These are phyloP conservation scores for Brassica nigra DNA, from an alignment of 345 rosid genomes.

Conservation along the genomic window DNA sequence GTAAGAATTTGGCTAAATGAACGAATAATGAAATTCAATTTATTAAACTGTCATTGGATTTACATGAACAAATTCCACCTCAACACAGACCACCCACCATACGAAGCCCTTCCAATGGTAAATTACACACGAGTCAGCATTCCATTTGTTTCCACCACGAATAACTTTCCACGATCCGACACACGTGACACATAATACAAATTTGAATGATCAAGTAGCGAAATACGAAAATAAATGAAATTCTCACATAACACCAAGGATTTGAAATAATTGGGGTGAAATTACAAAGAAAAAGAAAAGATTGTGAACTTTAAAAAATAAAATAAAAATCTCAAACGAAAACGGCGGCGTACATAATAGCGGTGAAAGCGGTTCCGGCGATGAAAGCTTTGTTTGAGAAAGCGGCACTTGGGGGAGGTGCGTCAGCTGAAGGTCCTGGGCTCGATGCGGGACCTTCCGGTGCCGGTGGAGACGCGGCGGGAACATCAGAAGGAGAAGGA, in stretches of 20 bases:
- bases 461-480: slow-evolving; percentile 38
- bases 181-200: neutral
- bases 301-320: neutral
- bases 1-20: neutral
- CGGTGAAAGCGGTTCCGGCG: slow-evolving; percentile 57
- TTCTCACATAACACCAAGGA: slow-evolving; percentile 34
- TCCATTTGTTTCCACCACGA: slow-evolving; percentile 22
- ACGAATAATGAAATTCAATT: slow-evolving; percentile 22
- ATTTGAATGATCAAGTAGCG: slow-evolving; percentile 15
- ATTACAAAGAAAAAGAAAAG: neutral
- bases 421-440: slow-evolving; percentile 33
- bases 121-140: slow-evolving; percentile 37
- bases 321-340: slow-evolving; percentile 21
- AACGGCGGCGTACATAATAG: slow-evolving; percentile 51
- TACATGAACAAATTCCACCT: slow-evolving; percentile 27
- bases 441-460: slow-evolving; percentile 27
- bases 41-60: slow-evolving; percentile 24
- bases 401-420: slow-evolving; percentile 30
- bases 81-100: neutral
- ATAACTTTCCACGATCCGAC: slow-evolving; percentile 19
- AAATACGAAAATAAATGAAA: slow-evolving; percentile 34
- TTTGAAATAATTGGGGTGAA: slow-evolving; percentile 24
- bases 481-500: slow-evolving; percentile 40
- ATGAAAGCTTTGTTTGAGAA: slow-evolving; percentile 44
- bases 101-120: slow-evolving; percentile 9